Percentiles rank a stretch among this genome's conserved stretches.
phyloP scores from a whole-genome alignment of 805 yeast species.

The Lipomyces starkeyi region DNA sequence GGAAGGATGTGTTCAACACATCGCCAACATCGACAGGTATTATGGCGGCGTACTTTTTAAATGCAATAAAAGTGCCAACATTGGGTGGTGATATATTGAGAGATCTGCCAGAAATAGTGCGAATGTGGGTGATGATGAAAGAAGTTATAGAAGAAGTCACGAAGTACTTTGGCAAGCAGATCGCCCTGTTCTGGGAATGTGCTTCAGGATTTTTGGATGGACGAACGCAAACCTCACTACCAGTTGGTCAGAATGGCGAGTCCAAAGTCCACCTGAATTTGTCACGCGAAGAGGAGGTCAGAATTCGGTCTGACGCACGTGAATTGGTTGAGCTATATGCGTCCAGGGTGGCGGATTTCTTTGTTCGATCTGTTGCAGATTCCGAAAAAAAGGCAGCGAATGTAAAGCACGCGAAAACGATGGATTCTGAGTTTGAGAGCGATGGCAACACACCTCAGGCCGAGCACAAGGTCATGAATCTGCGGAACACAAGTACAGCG shows the following conservation, averaged over 20 bases:
- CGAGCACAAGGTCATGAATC: conserved; percentile 1
- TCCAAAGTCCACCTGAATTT: conserved; percentile 51
- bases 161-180: conserved; percentile 48
- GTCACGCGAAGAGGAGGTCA: conserved; percentile 52
- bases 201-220: conserved; percentile 62
- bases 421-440: not conserved
- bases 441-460: not conserved
- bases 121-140: conserved; percentile 62
- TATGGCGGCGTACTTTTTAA: conserved; percentile 17
- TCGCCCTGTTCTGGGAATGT: conserved; percentile 60
- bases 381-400: conserved; percentile 17
- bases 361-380: conserved; percentile 26
- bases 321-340: conserved; percentile 49
- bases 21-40: conserved; percentile 8
- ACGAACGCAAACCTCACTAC: conserved; percentile 51
- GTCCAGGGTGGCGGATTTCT: conserved; percentile 40
- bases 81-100: conserved; percentile 40
- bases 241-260: conserved; percentile 51
- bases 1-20: conserved; percentile 22
- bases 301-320: conserved; percentile 50
- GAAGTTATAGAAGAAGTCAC: conserved; percentile 53
- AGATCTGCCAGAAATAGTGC: conserved; percentile 62
- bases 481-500: conserved; percentile 13
- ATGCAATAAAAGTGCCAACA: conserved; percentile 21
- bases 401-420: conserved; percentile 4